Base-by-base conservation (phyloP, 257 asterid species). In the Thymus mandschuricus region DNA sequence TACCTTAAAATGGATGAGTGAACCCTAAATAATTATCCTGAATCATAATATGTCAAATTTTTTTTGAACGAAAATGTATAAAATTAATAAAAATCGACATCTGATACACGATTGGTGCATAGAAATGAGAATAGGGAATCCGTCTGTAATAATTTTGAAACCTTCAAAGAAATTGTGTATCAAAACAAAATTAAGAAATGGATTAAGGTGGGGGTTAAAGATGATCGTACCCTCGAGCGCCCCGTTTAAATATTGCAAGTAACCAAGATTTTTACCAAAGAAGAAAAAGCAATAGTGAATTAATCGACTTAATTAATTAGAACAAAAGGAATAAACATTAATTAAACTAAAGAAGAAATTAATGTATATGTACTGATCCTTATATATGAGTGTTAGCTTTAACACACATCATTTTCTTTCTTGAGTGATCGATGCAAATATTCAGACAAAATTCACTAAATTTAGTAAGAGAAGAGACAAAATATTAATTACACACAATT, bases 301-400 rank as follows among this genome's bases (percentile, higher is more conserved):
- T 50, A 8, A 44, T 44, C 62, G 29, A 31, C 58, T 56, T 33
- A 51, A 15, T 6, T 51, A 38, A 50, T 29, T 64, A 68, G 74
- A 67, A 62, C 83, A 81, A 73, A 76, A 75, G 41, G 82, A 75
- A 81, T 61, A 54, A 60, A 10, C 60, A 33, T 52, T 40, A n/a
- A 30, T 66, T 35, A 33, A 11, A 11, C 29, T 35, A 55, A 45
- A 40, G 4, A 21, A 28, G 13, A 11, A 8, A 70, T 27, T 1
- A 10, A 34, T 6, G 3, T 2, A 31, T 21, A 11, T 10, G 8
- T 13, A 50, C 13, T 3, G 12, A 50, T 62, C 34, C 51, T 6
- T 41, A 40, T 3, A 51, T 27, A 4, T 33, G 62, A 34, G 66
- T 56, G 40, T 30, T 29, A 38, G 6, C 50, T 10, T 61, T 61